These are phyloP conservation scores for Didymella lethalis DNA, from an alignment of 2,329 filamentous ascomycete genomes.

Conservation along the genomic window DNA sequence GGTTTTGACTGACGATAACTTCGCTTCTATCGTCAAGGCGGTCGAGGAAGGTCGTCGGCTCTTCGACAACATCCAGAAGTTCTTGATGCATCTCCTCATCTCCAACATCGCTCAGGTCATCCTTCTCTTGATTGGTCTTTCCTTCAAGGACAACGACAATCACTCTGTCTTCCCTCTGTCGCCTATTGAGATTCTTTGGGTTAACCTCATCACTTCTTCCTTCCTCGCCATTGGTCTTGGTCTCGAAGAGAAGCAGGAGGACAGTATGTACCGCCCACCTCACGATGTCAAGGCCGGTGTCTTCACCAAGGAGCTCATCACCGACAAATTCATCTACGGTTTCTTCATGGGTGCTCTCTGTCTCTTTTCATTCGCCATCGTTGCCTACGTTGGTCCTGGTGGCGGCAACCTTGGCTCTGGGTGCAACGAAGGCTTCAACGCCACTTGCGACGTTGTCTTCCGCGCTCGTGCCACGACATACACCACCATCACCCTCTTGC, in stretches of 20 bases:
- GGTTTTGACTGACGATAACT: constrained; percentile 54
- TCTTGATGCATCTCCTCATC: constrained; percentile 59
- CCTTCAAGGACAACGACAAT: constrained; percentile 55
- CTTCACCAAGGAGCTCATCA: constrained; percentile 57
- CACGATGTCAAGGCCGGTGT: constrained; percentile 54
- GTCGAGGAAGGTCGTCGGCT: constrained; percentile 52
- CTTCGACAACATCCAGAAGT: constrained; percentile 55
- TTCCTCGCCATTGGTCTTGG: constrained; percentile 59
- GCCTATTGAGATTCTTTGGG: constrained; percentile 58
- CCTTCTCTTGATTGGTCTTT: constrained; percentile 56
- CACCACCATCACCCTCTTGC: constrained; percentile 54
- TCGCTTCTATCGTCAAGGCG: constrained; percentile 53
- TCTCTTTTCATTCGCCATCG: constrained; percentile 55
- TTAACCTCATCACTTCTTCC: constrained; percentile 58
- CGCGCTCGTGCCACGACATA: constrained; percentile 57
- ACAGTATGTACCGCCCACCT: constrained; percentile 58
- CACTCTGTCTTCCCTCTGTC: constrained; percentile 57
- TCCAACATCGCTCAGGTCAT: constrained; percentile 59
- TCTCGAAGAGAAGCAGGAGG: constrained; percentile 55
- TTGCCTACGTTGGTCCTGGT: constrained; percentile 54
- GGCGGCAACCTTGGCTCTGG: constrained; percentile 54
- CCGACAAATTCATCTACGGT: constrained; percentile 59
- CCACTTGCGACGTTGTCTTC: constrained; percentile 54
- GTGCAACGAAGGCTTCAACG: constrained; percentile 56
- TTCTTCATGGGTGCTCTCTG: constrained; percentile 57